Evolutionary conservation across 495 filamentous ascomycete genomes (phyloP), one percentile per base, ranked within the genome.

Genomic region (Massariosphaeria phaeospora): DNA sequence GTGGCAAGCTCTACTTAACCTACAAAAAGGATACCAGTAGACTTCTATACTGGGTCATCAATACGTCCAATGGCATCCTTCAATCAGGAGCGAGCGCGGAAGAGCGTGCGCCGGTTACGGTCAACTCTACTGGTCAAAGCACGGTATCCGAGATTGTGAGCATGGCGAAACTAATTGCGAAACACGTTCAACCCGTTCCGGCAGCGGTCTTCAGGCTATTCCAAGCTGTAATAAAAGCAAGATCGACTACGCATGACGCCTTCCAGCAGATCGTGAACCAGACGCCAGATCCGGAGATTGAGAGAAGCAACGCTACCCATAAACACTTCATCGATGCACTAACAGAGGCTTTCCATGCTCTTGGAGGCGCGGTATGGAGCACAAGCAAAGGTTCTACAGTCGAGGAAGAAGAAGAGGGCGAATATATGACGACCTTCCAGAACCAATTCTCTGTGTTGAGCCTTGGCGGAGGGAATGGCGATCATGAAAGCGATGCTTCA

Each of bases 261-360:
- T 48, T 48, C 26, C 45, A 48, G 56, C 46, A 66, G 31, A 48
- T 74, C 20, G 66, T 60, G 13, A 46, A 63, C 24, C 48, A 52
- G 10, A 64, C 63, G 10, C 64, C 68, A 13, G 69, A 75, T 33
- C 67, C 69, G 1, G 67, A 70, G 27, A 61, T 72, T 10, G 66
- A 70, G 36, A 64, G 57, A 40, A 72, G 70, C 45, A 75, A 74
- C 41, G 48, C 38, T 3, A 64, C 67, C 13, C 69, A 75, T 45
- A 72, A 72, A 45, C 33, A 45, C 44, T 76, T 75, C 59, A 71
- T 74, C 41, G 67, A 72, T 61, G 62, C 63, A n/a, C 55, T 73
- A 9, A 61, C 42, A 10, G 63, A 68, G 4, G 67, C 67, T 0
- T 73, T 75, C 17, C 25, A 70, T 21, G 57, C 47, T 7, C 55